Base-by-base conservation (phyloP, 495 filamentous ascomycete species). In the Cryomyces minteri region DNA sequence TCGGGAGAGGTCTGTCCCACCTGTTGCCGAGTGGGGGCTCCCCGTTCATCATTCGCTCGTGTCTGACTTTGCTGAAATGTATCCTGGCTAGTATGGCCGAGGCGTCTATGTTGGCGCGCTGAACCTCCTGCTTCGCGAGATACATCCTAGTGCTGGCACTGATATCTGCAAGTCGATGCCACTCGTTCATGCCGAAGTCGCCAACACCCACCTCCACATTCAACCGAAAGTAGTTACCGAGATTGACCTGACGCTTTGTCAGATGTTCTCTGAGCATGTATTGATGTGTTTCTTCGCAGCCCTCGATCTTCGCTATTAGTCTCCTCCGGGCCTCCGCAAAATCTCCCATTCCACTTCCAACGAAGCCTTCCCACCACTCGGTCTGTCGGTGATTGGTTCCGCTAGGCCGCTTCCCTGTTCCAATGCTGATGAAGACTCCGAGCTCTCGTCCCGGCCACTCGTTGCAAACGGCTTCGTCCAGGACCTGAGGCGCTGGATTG, bases 101-200 rank as follows among this genome's bases (percentile, higher is more conserved):
- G 2, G 84, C 79, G 45, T 76, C 70, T 46, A 80, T 62, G 40
- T 82, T 85, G 67, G 82, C 82, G 48, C 31, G 41, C 32, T 86
- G 78, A 33, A 90, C 80, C 9, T 80, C 77, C 10, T 69, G 65
- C 50, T 77, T 77, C 5, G 65, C 62, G n/a, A 96, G 71, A 57
- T 96, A 98, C 45, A 75, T 74, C 38, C 82, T 73, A 0, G 90
- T 96, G 57, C 79, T 84, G 33, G 85, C 94, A 62, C 80, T 87
- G 61, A 98, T 95, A 38, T 96, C 88, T 32, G 82, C 79, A 10
- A 98, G 67, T 4, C 90, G 76, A 56, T 84, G 76, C 88, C 90
- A 98, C 57, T 96, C 90, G 58, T 96, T 96, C 84, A 98, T 94
- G 41, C 84, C 88, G 58, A 95, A 95, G 56, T 98, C 92, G 38